Percentiles rank a stretch among this genome's conserved stretches.
These are phyloP conservation scores for Lachancea dasiensis DNA, from an alignment of 805 yeast genomes.

Conservation along the genomic window DNA sequence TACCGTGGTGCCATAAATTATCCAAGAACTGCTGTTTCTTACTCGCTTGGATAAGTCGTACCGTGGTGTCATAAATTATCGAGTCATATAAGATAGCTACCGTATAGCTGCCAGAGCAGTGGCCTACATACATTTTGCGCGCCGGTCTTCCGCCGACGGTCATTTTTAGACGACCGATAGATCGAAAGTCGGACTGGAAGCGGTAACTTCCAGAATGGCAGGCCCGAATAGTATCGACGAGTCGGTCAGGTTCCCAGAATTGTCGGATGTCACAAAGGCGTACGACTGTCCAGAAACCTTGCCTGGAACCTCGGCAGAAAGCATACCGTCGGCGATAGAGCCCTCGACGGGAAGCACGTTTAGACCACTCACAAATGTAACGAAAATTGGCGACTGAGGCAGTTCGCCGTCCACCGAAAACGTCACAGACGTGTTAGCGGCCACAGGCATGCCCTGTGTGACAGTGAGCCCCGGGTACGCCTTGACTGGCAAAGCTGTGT, in stretches of 20 bases:
- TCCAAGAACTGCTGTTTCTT: too few relatives aligned
- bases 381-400: not conserved
- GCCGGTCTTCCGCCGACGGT: too few relatives aligned
- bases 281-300: conserved; percentile 7
- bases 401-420: conserved; percentile 3
- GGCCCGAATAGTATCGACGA: conserved; percentile 7
- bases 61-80: too few relatives aligned
- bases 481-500: conserved; percentile 2
- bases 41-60: too few relatives aligned
- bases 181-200: conserved; percentile 9
- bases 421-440: conserved; percentile 1
- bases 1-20: too few relatives aligned
- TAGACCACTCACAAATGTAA: conserved; percentile 7
- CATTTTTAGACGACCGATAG: not conserved
- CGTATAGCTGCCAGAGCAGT: too few relatives aligned
- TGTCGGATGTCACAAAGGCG: conserved; percentile 6
- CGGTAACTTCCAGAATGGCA: conserved; percentile 8
- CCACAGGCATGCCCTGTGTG: conserved; percentile 7
- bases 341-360: conserved; percentile 5
- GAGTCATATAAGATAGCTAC: too few relatives aligned
- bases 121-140: too few relatives aligned
- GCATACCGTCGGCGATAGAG: not conserved
- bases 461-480: conserved; percentile 3
- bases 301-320: conserved; percentile 2
- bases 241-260: conserved; percentile 8